Conservation (phyloP, 148 eudicot genomes). For the Chenopodium album region DNA sequence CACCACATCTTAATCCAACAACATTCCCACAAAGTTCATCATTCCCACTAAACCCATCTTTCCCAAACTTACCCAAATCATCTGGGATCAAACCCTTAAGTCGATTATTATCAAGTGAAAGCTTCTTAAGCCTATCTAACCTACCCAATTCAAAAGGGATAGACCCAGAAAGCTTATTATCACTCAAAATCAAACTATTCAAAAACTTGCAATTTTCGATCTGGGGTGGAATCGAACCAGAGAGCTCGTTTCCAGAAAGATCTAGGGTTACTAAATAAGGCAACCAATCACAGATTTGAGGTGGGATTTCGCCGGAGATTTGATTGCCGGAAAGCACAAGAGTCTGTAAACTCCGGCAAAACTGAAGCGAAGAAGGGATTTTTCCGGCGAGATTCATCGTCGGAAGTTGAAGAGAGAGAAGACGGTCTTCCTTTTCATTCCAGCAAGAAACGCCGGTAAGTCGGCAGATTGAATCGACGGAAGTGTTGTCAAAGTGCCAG, state of each 20-base stretch:
- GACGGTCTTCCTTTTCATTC: constrained; percentile 75
- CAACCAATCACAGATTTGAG: constrained; percentile 61
- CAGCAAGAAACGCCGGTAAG: constrained; percentile 68
- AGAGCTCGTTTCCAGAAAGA: constrained; percentile 52
- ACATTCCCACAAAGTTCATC: constrained; percentile 62
- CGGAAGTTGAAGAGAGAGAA: constrained; percentile 49
- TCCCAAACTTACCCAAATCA: constrained; percentile 24
- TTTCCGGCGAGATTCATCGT: constrained; percentile 44
- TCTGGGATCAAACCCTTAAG: constrained; percentile 60
- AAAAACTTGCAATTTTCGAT: constrained; percentile 61
- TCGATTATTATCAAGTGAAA: constrained; percentile 48
- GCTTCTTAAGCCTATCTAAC: constrained; percentile 54
- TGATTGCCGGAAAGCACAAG: constrained; percentile 59
- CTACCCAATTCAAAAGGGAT: constrained; percentile 54
- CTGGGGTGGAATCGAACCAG: constrained; percentile 55
- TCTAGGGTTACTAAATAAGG: constrained; percentile 68
- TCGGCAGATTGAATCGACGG: constrained; percentile 53
- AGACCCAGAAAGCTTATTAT: constrained; percentile 53
- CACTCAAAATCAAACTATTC: constrained; percentile 45
- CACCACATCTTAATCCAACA: constrained; percentile 53
- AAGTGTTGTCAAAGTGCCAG: constrained; percentile 53
- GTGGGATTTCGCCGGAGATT: constrained; percentile 58
- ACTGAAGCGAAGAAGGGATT: constrained; percentile 44
- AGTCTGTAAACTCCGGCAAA: constrained; percentile 51
- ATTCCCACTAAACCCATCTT: constrained; percentile 47